Conservation (phyloP, 1,139 yeast species). For the Kazachstania sp. region DNA sequence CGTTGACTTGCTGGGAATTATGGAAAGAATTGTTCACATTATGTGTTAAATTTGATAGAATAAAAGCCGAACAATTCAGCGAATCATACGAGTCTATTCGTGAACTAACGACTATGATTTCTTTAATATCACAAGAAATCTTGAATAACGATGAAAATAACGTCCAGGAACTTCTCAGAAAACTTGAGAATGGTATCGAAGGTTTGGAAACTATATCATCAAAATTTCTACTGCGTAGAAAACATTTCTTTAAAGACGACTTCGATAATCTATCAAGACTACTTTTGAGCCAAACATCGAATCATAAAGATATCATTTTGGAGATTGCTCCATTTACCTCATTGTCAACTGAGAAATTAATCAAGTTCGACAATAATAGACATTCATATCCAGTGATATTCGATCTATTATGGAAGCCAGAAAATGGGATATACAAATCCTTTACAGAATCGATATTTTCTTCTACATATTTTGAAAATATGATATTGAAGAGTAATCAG, state of each 20-base stretch:
- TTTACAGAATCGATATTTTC: slow-evolving; percentile 39
- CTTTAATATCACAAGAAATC: slow-evolving; percentile 40
- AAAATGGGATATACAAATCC: slow-evolving; percentile 32
- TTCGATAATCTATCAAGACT: slow-evolving; percentile 43
- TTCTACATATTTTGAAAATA: slow-evolving; percentile 35
- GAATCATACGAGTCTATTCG: slow-evolving; percentile 46
- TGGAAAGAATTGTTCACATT: slow-evolving; percentile 37
- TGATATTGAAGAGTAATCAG: slow-evolving; percentile 34
- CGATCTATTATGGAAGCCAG: slow-evolving; percentile 41
- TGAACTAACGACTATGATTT: slow-evolving; percentile 39
- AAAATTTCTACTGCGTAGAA: slow-evolving; percentile 44
- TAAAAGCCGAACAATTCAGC: slow-evolving; percentile 46
- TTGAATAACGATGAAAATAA: slow-evolving; percentile 32
- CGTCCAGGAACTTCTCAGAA: slow-evolving; percentile 33
- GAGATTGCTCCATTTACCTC: slow-evolving; percentile 34
- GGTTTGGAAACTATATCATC: slow-evolving; percentile 41
- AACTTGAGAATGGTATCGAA: slow-evolving; percentile 40
- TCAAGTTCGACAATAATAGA: slow-evolving; percentile 18
- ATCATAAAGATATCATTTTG: slow-evolving; percentile 11
- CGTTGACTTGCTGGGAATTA: slow-evolving; percentile 47
- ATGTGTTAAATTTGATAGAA: slow-evolving; percentile 50
- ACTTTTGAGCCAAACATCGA: slow-evolving; percentile 28
- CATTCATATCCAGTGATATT: slow-evolving; percentile 46
- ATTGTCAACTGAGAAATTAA: slow-evolving; percentile 32
- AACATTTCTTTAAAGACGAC: slow-evolving; percentile 43